Base-by-base conservation (phyloP, 352 stramenopile species). In the Salisapilia sapeloensis region DNA sequence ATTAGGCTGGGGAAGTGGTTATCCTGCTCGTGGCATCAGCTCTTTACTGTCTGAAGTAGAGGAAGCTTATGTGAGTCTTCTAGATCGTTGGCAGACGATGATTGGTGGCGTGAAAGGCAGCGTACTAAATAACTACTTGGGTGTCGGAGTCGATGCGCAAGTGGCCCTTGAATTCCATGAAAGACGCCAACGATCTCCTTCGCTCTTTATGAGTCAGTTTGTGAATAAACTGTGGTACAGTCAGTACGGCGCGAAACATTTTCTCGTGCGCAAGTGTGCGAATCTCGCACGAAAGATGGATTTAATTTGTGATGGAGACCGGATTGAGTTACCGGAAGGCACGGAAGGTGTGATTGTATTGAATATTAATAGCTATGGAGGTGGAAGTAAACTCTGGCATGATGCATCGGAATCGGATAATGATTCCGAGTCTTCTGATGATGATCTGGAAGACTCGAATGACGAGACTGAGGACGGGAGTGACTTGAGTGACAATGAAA, bases 141-240 rank as follows among this genome's bases (percentile, higher is more conserved):
- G 72, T 22, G 50, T 96, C 21, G 85, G 85, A 12, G 75, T 95
- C 16, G 85, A 96, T 44, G 85, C 85, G 15, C 70, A 83, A 35
- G 75, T 94, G 26, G 79, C 81, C 7, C 61, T 93, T 6, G 64
- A 84, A 29, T 96, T 96, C 52, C 85, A 95, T 29, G 65, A 86
- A 29, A 76, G 90, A 38, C 71, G 85, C 26, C 60, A 92, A 38
- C 61, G 60, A 14, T 86, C 86, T 29, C 85, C 85, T 0, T 63
- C 66, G 11, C 46, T 92, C 1, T 96, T 95, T 27, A 78, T 85
- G 45, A 91, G 66, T 28, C 70, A 89, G 38, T 69, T 89, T 16
- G 77, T 90, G 17, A 95, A 96, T 52, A 94, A 94, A 45, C 20
- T 94, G 5, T 90, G 80, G 55, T 96, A 96, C 60, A 80, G 58